Evolutionary conservation across 768 basidiomycete genomes (phyloP).

Genomic region (Leccinellum albellum): DNA sequence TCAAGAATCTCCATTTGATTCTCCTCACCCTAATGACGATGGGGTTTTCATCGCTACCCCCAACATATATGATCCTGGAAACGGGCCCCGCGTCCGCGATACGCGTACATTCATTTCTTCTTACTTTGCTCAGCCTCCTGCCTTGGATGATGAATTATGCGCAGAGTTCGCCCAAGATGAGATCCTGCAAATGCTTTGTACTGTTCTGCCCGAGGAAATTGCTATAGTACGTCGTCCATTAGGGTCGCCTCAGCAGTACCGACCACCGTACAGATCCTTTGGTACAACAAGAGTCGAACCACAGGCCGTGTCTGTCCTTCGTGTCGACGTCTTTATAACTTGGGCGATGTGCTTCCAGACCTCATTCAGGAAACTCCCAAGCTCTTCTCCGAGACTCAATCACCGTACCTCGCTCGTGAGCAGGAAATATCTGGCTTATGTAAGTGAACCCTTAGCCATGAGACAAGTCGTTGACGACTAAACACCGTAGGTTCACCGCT

Average conservation of each 20-base stretch:
- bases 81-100: slow-evolving; percentile 71
- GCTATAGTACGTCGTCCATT: slow-evolving; percentile 51
- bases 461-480: slow-evolving; percentile 1
- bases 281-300: slow-evolving; percentile 82
- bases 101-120: slow-evolving; percentile 60
- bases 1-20: slow-evolving; percentile 1
- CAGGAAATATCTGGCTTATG: slow-evolving; percentile 76
- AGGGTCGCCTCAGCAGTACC: background rate
- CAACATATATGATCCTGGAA: slow-evolving; percentile 74
- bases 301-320: slow-evolving; percentile 73
- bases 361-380: slow-evolving; percentile 31
- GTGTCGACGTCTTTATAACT: slow-evolving; percentile 65
- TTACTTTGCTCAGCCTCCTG: slow-evolving; percentile 65
- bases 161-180: slow-evolving; percentile 77
- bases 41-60: slow-evolving; percentile 40
- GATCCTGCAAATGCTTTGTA: slow-evolving; percentile 67
- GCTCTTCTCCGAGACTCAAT: slow-evolving; percentile 17
- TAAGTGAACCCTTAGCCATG: slow-evolving; percentile 33
- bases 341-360: slow-evolving; percentile 63
- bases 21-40: slow-evolving; percentile 7
- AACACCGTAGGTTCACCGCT: slow-evolving; percentile 60
- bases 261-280: slow-evolving; percentile 50
- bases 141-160: slow-evolving; percentile 62
- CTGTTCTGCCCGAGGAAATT: slow-evolving; percentile 65
- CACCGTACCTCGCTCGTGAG: slow-evolving; percentile 49